Conservation (phyloP, 2,329 filamentous ascomycete genomes). For the Arthrobotrys sinensis region DNA sequence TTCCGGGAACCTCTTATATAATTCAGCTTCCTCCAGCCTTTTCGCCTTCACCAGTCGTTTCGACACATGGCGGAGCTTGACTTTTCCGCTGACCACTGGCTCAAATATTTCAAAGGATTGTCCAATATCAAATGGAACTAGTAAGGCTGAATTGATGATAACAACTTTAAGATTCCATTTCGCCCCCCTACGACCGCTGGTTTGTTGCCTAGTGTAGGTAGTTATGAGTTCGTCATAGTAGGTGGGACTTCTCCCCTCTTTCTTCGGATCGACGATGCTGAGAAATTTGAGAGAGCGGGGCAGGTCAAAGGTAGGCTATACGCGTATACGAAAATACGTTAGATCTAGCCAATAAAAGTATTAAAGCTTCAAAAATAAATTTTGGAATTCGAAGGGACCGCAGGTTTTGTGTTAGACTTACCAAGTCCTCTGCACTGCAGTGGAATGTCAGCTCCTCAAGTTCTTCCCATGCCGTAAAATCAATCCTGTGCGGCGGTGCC, state of each 20-base stretch:
- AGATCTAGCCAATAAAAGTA: no score
- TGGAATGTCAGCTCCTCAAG: slow-evolving; percentile 2
- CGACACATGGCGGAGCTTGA: not conserved
- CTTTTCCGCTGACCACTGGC: not conserved
- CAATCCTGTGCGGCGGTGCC: no score
- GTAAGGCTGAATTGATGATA: not conserved
- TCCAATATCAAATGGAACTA: not conserved
- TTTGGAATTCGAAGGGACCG: no score
- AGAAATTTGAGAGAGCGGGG: not conserved
- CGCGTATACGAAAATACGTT: not conserved
- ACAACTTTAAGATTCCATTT: not conserved
- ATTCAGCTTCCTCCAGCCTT: not conserved
- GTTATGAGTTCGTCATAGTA: not conserved
- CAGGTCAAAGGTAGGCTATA: not conserved
- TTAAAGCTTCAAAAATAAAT: no score
- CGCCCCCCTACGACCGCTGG: no score
- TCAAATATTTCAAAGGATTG: not conserved
- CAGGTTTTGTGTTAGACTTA: not conserved
- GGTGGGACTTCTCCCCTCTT: not conserved
- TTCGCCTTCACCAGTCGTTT: not conserved
- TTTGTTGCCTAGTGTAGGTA: no score
- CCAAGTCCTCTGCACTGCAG: not conserved
- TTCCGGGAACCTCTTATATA: not conserved
- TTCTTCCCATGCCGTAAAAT: no score
- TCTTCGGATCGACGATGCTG: not conserved